phyloP scores from a whole-genome alignment of 495 filamentous ascomycete species.

The Podospora fimiseda region DNA sequence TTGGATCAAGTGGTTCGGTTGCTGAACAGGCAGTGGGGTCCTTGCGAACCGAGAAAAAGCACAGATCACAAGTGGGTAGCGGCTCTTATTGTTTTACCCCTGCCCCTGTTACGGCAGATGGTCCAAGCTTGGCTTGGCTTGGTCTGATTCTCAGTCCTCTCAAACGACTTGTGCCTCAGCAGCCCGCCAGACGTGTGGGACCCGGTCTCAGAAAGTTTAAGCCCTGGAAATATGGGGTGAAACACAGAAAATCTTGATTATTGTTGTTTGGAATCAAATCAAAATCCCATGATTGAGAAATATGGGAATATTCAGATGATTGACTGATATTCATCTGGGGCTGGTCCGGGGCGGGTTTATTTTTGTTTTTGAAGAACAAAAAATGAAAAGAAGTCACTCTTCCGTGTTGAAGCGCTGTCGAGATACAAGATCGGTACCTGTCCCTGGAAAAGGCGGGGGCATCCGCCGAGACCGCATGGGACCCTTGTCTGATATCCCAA shows the following conservation, averaged over 20 bases:
- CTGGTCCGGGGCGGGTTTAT: not conserved
- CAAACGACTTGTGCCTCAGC: constrained; percentile 32
- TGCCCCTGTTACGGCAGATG: constrained; percentile 3
- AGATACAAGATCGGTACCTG: constrained; percentile 25
- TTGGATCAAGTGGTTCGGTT: constrained; percentile 1
- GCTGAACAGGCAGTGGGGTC: not conserved
- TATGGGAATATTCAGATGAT: not conserved
- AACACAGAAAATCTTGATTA: not conserved
- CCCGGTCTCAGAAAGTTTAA: constrained; percentile 18
- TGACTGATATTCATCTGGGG: not conserved
- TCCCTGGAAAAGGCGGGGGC: constrained; percentile 8
- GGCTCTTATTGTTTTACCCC: not conserved
- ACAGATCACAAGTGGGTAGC: not conserved
- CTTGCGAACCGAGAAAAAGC: not conserved
- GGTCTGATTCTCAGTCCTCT: constrained; percentile 13
- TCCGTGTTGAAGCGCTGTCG: constrained; percentile 24
- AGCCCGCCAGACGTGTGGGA: constrained; percentile 15
- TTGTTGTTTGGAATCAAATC: not conserved
- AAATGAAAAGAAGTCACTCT: constrained; percentile 17
- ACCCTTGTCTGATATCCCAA: constrained; percentile 18
- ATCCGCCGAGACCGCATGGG: constrained; percentile 3
- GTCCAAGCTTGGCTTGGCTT: constrained; percentile 14
- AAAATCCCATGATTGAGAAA: not conserved
- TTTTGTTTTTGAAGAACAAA: not conserved
- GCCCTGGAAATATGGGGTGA: not conserved